phyloP scores from a whole-genome alignment of 2,329 filamentous ascomycete species.

The Nemania serpens region DNA sequence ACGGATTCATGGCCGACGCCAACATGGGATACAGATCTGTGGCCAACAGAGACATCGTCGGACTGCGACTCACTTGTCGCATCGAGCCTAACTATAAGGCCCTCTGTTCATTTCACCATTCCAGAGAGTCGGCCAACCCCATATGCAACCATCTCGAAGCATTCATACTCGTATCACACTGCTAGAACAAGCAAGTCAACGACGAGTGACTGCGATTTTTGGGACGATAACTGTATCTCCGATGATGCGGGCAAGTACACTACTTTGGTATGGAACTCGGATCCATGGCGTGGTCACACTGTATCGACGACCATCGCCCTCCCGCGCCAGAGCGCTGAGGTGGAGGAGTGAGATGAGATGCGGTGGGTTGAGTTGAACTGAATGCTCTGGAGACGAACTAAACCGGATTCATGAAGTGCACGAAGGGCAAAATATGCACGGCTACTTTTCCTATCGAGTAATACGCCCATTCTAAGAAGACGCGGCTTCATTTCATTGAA shows the following conservation, averaged over 20 bases:
- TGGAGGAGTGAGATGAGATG: background rate
- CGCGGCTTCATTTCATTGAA: too few species aligned
- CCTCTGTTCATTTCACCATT: background rate
- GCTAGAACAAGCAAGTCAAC: background rate
- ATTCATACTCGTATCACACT: slow-evolving; percentile 19
- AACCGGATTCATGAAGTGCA: background rate
- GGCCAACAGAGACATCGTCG: slow-evolving; percentile 10
- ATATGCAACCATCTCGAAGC: slow-evolving; percentile 2
- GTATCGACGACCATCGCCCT: background rate
- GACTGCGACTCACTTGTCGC: slow-evolving; percentile 3
- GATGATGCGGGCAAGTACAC: background rate
- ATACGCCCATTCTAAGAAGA: background rate
- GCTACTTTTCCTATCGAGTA: background rate
- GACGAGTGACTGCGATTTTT: slow-evolving; percentile 13
- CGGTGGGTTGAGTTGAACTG: background rate
- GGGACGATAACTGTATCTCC: slow-evolving; percentile 11
- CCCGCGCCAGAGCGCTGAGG: background rate
- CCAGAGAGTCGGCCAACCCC: background rate
- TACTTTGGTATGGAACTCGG: slow-evolving; percentile 2
- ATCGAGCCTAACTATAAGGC: background rate
- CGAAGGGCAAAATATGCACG: background rate
- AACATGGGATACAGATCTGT: background rate
- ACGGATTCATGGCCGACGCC: background rate
- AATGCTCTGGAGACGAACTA: background rate
- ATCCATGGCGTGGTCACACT: slow-evolving; percentile 13